phyloP scores from a whole-genome alignment of 2,329 filamentous ascomycete species.

The Hypoxylon sp. region DNA sequence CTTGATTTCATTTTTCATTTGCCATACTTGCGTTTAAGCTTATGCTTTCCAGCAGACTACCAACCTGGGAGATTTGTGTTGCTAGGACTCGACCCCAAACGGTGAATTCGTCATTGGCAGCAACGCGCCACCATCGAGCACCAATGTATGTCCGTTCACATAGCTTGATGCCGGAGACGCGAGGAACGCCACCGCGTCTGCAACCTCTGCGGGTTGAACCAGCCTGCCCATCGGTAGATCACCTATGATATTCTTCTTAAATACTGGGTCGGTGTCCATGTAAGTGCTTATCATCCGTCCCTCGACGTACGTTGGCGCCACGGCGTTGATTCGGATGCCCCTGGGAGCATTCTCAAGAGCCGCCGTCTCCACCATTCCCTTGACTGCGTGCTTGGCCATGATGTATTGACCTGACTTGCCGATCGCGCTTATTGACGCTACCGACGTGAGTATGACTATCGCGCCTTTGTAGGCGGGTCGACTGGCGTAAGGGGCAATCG shows the following conservation, averaged over 20 bases:
- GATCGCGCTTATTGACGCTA: slow-evolving; percentile 32
- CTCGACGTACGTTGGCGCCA: slow-evolving; percentile 34
- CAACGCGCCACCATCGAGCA: slow-evolving; percentile 35
- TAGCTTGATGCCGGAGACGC: slow-evolving; percentile 35
- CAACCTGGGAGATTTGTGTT: no score
- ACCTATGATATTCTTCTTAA: slow-evolving; percentile 28
- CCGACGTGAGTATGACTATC: slow-evolving; percentile 36
- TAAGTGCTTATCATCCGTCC: slow-evolving; percentile 33
- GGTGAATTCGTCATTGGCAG: slow-evolving; percentile 28
- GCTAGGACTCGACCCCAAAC: slow-evolving; percentile 12
- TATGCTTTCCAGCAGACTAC: no score
- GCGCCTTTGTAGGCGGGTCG: slow-evolving; percentile 12
- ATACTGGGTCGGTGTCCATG: slow-evolving; percentile 22
- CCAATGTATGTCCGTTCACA: slow-evolving; percentile 35
- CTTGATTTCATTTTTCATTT: no score
- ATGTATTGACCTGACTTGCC: slow-evolving; percentile 28
- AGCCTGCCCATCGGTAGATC: slow-evolving; percentile 32
- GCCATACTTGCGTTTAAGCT: no score
- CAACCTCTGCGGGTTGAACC: slow-evolving; percentile 25
- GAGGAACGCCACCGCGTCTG: slow-evolving; percentile 34
- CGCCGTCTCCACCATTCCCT: slow-evolving; percentile 35
- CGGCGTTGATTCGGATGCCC: slow-evolving; percentile 31
- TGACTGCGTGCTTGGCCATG: slow-evolving; percentile 34
- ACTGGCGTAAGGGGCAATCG: background rate
- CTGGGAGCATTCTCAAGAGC: slow-evolving; percentile 31